Evolutionary conservation across 371 early-diverging fungal genomes (phyloP), one percentile per base, ranked within the genome.

Genomic region (Quaeritorhiza haematococci): DNA sequence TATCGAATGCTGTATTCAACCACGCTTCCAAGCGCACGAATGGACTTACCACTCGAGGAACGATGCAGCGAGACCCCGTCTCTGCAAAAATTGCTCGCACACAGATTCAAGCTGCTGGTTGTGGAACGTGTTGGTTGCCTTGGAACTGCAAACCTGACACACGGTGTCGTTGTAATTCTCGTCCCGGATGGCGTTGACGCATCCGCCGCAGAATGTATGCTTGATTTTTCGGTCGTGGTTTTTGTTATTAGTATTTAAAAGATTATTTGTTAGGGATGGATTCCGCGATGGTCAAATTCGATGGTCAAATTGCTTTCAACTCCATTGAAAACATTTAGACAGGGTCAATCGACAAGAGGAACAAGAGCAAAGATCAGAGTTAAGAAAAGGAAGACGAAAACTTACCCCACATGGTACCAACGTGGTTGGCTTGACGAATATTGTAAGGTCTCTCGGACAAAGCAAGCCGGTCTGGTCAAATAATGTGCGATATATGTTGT

Each of bases 1-100:
- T n/a, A n/a, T n/a, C n/a, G n/a, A n/a, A n/a, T n/a, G n/a, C n/a
- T n/a, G n/a, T n/a, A n/a, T n/a, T n/a, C n/a, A n/a, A n/a, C n/a
- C n/a, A n/a, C n/a, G n/a, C n/a, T n/a, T n/a, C n/a, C n/a, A n/a
- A n/a, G n/a, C n/a, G n/a, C n/a, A n/a, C n/a, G n/a, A n/a, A n/a
- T n/a, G n/a, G n/a, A n/a, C n/a, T 38, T 49, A 69, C 73, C 76
- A 78, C n/a, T 67, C 64, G 54, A 76, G 46, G 53, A 78, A 75
- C 7, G 68, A 64, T 7, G 66, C 35, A 27, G 75, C 70, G 33
- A 74, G 59, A 8, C 46, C 47, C 58, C 68, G 75, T 17, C 76
- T 51, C 28, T 62, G 42, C 28, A 54, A 53, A 55, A 78, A 78
- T 58, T 75, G 76, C 54, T 78, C 76, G 2, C 59, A 65, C 19